Conservation (phyloP, 495 filamentous ascomycete genomes). For the Annulohypoxylon moriforme region DNA sequence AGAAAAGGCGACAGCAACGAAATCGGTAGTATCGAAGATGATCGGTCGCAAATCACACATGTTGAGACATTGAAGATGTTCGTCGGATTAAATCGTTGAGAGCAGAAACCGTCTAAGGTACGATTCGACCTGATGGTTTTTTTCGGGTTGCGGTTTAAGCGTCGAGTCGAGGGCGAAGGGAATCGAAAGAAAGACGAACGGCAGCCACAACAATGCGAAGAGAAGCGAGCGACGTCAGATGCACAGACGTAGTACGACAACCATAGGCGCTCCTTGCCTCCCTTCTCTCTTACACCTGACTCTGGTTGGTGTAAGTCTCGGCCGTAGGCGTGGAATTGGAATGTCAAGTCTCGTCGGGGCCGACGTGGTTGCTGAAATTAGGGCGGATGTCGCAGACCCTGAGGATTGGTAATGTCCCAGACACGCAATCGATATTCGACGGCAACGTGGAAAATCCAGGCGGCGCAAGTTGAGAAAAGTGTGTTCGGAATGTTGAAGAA, state of each 20-base stretch:
- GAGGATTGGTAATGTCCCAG: slow-evolving; percentile 17
- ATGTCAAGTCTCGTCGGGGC: slow-evolving; percentile 39
- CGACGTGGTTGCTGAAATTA: slow-evolving; percentile 16
- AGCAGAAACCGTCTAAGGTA: slow-evolving; percentile 23
- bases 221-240: slow-evolving; percentile 47
- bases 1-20: slow-evolving; percentile 46
- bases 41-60: slow-evolving; percentile 59
- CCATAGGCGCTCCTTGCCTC: slow-evolving; percentile 39
- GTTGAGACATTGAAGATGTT: slow-evolving; percentile 53
- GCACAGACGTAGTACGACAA: slow-evolving; percentile 26
- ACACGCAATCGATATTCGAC: slow-evolving; percentile 25
- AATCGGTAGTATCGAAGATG: slow-evolving; percentile 48
- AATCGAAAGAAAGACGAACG: slow-evolving; percentile 41
- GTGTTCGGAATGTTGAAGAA: background rate
- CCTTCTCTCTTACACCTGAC: slow-evolving; percentile 21
- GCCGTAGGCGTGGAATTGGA: slow-evolving; percentile 35
- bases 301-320: slow-evolving; percentile 27
- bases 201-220: slow-evolving; percentile 26
- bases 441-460: slow-evolving; percentile 19
- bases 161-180: slow-evolving; percentile 18
- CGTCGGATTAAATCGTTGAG: slow-evolving; percentile 16
- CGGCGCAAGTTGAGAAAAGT: slow-evolving; percentile 12
- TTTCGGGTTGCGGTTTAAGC: slow-evolving; percentile 7
- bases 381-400: slow-evolving; percentile 35
- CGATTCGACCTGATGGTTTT: slow-evolving; percentile 15